Conservation (phyloP, 257 asterid genomes). For the Nicotiana tomentosiformis region DNA sequence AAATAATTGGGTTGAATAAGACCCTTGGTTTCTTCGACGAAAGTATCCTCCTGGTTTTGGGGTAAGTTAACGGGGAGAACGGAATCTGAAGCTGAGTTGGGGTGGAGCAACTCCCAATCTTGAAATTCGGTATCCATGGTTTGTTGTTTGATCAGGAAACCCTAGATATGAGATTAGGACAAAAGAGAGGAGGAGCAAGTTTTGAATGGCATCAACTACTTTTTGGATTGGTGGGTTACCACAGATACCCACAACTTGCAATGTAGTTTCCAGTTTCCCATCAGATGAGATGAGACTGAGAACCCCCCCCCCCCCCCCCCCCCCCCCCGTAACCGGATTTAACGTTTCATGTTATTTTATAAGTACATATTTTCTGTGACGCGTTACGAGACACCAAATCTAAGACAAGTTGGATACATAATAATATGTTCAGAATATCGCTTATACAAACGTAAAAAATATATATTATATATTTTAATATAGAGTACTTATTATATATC, state of each 20-base stretch:
- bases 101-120: constrained; percentile 77
- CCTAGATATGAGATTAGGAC: not conserved
- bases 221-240: not conserved
- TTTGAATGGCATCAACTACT: not conserved
- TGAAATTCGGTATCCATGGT: constrained; percentile 52
- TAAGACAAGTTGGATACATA: not conserved
- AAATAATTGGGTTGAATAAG: constrained; percentile 56
- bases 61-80: constrained; percentile 17
- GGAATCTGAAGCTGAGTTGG: constrained; percentile 34
- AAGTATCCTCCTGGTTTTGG: constrained; percentile 18
- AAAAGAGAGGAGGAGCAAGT: not conserved
- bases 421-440: not conserved
- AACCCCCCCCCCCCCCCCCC: no score
- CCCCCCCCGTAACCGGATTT: no score
- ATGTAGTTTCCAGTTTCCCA: no score
- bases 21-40: constrained; percentile 39
- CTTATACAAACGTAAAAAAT: no score
- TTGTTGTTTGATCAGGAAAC: not conserved
- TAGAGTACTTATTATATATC: no score
- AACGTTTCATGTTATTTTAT: no score
- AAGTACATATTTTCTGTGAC: not conserved
- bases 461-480: no score
- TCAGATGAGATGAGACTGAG: no score
- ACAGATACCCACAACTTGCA: not conserved
- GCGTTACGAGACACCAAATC: not conserved